Conservation (phyloP, 352 stramenopile species). For the Pythium coloratum region DNA sequence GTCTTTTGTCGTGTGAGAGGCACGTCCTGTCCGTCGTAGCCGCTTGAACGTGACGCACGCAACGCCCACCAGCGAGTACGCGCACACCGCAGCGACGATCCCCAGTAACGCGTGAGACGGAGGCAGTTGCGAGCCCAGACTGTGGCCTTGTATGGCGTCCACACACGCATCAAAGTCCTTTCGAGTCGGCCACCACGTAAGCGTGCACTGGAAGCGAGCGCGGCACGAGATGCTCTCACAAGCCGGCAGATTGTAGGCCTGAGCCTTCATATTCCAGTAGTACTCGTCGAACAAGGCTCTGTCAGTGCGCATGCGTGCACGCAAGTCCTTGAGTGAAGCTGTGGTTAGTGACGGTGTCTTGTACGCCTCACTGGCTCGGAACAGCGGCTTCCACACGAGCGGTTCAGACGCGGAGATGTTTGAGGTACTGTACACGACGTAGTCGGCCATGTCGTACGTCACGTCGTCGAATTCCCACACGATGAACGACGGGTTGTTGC, state of each 20-base stretch:
- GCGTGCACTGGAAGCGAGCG: conserved; percentile 60
- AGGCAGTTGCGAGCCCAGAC: background rate
- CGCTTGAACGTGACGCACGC: background rate
- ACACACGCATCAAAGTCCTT: conserved; percentile 69
- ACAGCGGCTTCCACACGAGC: conserved; percentile 58
- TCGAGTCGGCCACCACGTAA: conserved; percentile 83
- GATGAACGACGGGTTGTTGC: conserved; percentile 91
- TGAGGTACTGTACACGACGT: conserved; percentile 71
- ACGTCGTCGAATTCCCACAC: conserved; percentile 68
- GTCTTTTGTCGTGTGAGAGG: background rate
- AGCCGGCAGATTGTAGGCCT: conserved; percentile 43
- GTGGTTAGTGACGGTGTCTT: conserved; percentile 49
- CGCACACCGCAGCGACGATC: background rate
- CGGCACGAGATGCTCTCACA: conserved; percentile 51
- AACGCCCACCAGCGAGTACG: background rate
- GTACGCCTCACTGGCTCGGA: conserved; percentile 59
- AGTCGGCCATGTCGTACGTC: conserved; percentile 76
- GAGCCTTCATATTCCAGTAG: conserved; percentile 86
- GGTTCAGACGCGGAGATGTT: conserved; percentile 38
- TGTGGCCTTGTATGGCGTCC: conserved; percentile 5
- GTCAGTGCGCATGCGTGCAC: conserved; percentile 49
- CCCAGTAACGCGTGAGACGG: background rate
- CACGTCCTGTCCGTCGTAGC: background rate
- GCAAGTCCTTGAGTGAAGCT: conserved; percentile 43
- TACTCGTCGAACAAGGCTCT: conserved; percentile 60